Percentiles rank a stretch among this genome's conserved stretches.
Conservation (phyloP, 345 rosid species). For the Diplotaxis tenuifolia region DNA sequence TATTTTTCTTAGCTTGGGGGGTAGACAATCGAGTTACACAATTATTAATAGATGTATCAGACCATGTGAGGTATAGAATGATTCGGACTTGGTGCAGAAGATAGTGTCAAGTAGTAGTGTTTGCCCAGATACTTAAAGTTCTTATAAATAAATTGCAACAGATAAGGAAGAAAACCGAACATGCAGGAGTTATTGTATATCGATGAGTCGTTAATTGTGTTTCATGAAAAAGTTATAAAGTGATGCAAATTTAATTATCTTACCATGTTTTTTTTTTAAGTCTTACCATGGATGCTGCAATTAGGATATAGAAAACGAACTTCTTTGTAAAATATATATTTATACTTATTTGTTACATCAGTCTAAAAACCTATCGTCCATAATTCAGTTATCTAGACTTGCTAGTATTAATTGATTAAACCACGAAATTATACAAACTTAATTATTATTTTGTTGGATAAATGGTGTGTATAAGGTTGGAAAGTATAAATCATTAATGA, state of each 20-base stretch:
- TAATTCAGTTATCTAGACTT: background rate
- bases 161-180: background rate
- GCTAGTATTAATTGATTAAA: background rate
- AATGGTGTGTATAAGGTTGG: background rate
- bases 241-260: background rate
- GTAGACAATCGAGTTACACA: conserved; percentile 15
- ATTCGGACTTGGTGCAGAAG: background rate
- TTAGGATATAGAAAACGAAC: no score
- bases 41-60: conserved; percentile 8
- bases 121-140: background rate
- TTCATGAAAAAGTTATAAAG: background rate
- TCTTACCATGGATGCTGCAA: no score
- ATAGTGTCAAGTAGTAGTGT: background rate
- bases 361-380: background rate
- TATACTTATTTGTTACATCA: background rate
- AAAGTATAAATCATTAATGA: conserved; percentile 23
- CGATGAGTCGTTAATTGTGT: background rate
- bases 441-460: background rate
- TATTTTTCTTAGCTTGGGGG: conserved; percentile 25
- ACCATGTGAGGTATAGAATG: conserved; percentile 25
- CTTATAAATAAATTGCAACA: background rate
- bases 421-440: background rate
- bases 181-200: background rate
- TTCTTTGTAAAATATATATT: no score
- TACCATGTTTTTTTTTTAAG: no score